phyloP scores from a whole-genome alignment of 1,139 yeast genomes.

The Komagataea norvegica region DNA sequence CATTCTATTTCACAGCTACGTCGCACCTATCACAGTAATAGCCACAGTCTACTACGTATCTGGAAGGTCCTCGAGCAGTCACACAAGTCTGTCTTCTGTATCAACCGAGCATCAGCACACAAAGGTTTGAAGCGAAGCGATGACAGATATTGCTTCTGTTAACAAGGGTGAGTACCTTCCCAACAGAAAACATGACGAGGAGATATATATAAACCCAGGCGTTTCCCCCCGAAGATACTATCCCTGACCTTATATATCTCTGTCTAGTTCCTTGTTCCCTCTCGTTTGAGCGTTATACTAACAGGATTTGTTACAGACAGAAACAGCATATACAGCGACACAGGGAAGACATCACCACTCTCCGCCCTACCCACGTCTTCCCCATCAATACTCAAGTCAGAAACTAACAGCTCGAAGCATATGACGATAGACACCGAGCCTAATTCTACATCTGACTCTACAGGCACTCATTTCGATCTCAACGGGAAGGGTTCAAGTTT shows the following conservation, averaged over 20 bases:
- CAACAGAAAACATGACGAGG: no score
- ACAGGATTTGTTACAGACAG: slow-evolving; percentile 1
- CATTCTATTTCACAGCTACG: no score
- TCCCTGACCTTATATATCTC: no score
- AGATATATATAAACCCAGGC: no score
- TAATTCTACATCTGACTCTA: background rate
- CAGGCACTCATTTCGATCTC: background rate
- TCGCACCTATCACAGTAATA: no score
- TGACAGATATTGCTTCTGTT: slow-evolving; percentile 18
- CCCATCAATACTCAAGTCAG: slow-evolving; percentile 17
- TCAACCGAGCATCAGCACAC: no score
- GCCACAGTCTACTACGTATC: no score
- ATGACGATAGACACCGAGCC: slow-evolving; percentile 7
- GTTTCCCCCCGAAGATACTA: no score
- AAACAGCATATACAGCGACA: slow-evolving; percentile 12
- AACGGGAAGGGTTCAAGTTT: background rate
- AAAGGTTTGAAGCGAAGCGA: slow-evolving; percentile 2
- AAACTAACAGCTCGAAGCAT: slow-evolving; percentile 3
- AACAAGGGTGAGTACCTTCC: slow-evolving; percentile 13
- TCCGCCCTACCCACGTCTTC: slow-evolving; percentile 24
- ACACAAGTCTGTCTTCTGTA: no score
- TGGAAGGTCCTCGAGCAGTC: no score
- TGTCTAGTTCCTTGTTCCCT: no score
- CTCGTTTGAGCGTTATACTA: no score
- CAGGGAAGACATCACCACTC: slow-evolving; percentile 26